phyloP scores from a whole-genome alignment of 2,329 filamentous ascomycete genomes.

The Golovinomyces cichoracearum region DNA sequence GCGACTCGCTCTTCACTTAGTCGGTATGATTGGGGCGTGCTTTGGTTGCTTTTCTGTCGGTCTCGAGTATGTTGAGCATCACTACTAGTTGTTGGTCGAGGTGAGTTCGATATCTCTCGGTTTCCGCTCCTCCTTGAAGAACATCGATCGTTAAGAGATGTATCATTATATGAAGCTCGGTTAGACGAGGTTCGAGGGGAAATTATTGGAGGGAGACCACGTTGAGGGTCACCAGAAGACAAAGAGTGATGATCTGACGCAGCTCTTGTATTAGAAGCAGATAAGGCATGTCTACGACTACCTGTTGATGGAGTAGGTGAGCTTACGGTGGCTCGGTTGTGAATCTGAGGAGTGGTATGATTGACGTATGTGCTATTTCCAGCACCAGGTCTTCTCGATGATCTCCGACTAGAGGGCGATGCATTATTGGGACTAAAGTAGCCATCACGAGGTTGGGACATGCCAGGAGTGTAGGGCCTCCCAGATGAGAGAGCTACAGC shows the following conservation, averaged over 20 bases:
- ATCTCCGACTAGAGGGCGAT: constrained; percentile 25
- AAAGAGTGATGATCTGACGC: constrained; percentile 14
- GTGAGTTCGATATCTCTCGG: constrained; percentile 9
- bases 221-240: constrained; percentile 24
- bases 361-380: constrained; percentile 20
- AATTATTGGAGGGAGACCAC: constrained; percentile 41
- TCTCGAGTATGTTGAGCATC: constrained; percentile 11
- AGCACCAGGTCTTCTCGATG: constrained; percentile 25
- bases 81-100: constrained; percentile 4
- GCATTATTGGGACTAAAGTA: constrained; percentile 21
- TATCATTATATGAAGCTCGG: constrained; percentile 19
- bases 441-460: constrained; percentile 27
- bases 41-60: constrained; percentile 17
- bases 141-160: constrained; percentile 10
- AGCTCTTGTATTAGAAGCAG: constrained; percentile 16
- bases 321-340: constrained; percentile 11
- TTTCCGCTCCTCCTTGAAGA: constrained; percentile 8
- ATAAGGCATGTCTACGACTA: constrained; percentile 13
- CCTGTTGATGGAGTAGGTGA: constrained; percentile 6
- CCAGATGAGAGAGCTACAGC: constrained; percentile 21
- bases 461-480: constrained; percentile 27
- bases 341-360: constrained; percentile 8
- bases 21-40: constrained; percentile 18
- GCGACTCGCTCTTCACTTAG: constrained; percentile 16
- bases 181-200: constrained; percentile 65